phyloP scores from a whole-genome alignment of 2,329 filamentous ascomycete species.

The Scedosporium dehoogii region DNA sequence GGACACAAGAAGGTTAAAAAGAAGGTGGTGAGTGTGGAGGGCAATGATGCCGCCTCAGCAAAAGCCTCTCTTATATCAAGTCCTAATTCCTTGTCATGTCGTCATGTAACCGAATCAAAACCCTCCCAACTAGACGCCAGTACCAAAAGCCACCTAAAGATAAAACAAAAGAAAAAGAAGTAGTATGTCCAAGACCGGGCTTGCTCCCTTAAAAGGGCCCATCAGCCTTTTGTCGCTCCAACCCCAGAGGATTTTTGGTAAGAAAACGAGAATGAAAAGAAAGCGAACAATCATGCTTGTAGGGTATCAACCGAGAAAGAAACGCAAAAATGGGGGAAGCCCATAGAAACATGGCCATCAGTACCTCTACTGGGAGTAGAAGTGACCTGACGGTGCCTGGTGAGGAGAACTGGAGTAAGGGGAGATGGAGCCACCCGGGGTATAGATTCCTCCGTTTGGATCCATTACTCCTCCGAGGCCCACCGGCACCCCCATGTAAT shows the following conservation, averaged over 20 bases:
- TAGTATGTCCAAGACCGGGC: neutral
- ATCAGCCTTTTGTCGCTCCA: too few species aligned
- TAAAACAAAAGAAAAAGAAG: neutral
- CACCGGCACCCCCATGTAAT: slow-evolving; percentile 14
- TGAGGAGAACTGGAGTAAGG: slow-evolving; percentile 32
- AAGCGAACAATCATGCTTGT: neutral
- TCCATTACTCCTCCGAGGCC: slow-evolving; percentile 23
- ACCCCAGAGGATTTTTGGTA: too few species aligned
- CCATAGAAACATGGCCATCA: neutral
- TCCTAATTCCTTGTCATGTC: too few species aligned
- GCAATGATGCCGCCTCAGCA: too few species aligned
- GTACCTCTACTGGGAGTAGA: slow-evolving; percentile 18
- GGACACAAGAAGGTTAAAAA: too few species aligned
- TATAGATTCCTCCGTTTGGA: slow-evolving; percentile 20
- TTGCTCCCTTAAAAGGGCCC: neutral
- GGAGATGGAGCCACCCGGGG: slow-evolving; percentile 30
- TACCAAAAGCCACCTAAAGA: too few species aligned
- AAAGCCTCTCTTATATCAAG: too few species aligned
- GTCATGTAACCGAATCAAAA: too few species aligned
- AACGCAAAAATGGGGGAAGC: neutral
- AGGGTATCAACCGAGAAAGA: neutral
- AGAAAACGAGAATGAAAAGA: neutral
- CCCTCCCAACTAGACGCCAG: too few species aligned
- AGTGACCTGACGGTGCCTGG: slow-evolving; percentile 19
- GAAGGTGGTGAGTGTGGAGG: too few species aligned